Evolutionary conservation across 2,329 filamentous ascomycete genomes (phyloP), one percentile per base, ranked within the genome.

Genomic region (Aureobasidium sp.): DNA sequence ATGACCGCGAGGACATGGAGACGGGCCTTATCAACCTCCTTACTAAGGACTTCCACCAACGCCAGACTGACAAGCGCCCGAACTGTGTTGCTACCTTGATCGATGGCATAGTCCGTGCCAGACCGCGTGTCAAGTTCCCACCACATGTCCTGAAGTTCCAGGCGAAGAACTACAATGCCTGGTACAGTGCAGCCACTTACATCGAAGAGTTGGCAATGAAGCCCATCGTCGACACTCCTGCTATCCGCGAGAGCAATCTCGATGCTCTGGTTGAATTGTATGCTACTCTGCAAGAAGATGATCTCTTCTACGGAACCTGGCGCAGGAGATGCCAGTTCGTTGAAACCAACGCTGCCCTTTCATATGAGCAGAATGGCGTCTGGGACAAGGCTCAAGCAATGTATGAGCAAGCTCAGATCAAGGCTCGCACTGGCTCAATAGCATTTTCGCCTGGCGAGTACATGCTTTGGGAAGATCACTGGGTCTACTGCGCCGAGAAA

Each of bases 381-480:
- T 99, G 94, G 95, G 94, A 99, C 69, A 97, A 97, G 76, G 92
- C 95, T 1, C 95, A 99, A 76, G 89, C 90, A 70, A 88, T 97
- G 78, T 99, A 97, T 73, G 94, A 99, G 74, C 88, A 88, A 61
- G 94, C 95, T 0, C 95, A 99, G 74, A 91, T 99, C 73, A 99
- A 97, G 74, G 94, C 95, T 48, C 86, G 95, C 50, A 97, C 93
- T 0, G 94, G 92, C 57, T 90, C 93, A 16, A 86, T 97, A 64
- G 93, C 94, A 0, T 97, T 97, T 74, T 96, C 93, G 1, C 90
- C 95, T 69, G 91, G 88, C 36, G 94, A 99, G 75, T 99, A 99
- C 75, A 97, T 96, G 84, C 83, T 99, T 1, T 99, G 94, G 94
- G 94, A 99, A 75, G 94, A 99, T 71, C 95, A 99, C 69, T 99